Percentiles rank a stretch among this genome's conserved stretches.
phyloP scores from a whole-genome alignment of 257 asterid genomes.

The Solanum peruvianum region DNA sequence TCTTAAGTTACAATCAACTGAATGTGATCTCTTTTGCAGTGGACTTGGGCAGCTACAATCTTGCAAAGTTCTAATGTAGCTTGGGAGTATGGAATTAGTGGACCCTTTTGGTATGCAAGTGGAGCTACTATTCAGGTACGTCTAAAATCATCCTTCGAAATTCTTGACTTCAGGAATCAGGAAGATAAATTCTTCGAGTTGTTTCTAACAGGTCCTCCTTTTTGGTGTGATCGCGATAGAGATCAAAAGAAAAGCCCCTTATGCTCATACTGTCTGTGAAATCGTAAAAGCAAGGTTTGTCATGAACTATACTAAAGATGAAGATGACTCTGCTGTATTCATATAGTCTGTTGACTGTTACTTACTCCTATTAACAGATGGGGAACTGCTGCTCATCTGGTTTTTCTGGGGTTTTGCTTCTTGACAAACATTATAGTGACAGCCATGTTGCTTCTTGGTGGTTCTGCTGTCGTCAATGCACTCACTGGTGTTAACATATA shows the following conservation, averaged over 20 bases:
- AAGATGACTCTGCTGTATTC: background rate
- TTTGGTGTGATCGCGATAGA: slow-evolving; percentile 93
- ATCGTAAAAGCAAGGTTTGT: slow-evolving; percentile 77
- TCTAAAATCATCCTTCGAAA: background rate
- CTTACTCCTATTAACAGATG: slow-evolving; percentile 30
- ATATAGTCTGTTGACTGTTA: background rate
- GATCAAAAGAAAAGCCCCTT: slow-evolving; percentile 88
- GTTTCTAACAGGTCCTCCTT: slow-evolving; percentile 49
- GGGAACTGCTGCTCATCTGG: slow-evolving; percentile 88
- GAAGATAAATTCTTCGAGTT: background rate
- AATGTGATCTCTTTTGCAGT: slow-evolving; percentile 27
- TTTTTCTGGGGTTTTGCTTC: slow-evolving; percentile 79
- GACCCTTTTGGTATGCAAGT: slow-evolving; percentile 99
- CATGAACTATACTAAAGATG: background rate
- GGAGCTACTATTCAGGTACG: slow-evolving; percentile 90
- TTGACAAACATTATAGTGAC: slow-evolving; percentile 82
- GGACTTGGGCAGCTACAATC: slow-evolving; percentile 99
- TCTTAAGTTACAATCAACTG: background rate
- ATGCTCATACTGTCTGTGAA: slow-evolving; percentile 89
- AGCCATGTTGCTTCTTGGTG: slow-evolving; percentile 95
- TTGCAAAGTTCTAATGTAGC: slow-evolving; percentile 91
- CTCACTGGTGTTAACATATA: slow-evolving; percentile 86
- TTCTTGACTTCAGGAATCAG: background rate
- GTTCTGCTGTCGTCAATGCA: slow-evolving; percentile 87
- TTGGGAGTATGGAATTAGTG: slow-evolving; percentile 89